phyloP scores from a whole-genome alignment of 1,284 basidiomycete genomes.

The Porodaedalea pini region DNA sequence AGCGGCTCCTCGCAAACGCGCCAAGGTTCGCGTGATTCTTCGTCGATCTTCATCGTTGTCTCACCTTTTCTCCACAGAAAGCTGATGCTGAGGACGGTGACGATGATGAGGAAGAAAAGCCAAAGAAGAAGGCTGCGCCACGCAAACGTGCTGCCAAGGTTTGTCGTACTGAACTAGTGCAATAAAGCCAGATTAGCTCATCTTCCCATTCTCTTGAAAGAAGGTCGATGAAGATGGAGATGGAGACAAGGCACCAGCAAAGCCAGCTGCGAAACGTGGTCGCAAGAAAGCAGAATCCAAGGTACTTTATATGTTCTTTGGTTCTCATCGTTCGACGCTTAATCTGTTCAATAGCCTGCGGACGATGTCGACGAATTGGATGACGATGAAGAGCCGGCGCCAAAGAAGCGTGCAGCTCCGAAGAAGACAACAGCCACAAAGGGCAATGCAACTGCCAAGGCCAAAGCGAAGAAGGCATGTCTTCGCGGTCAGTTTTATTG shows the following conservation, averaged over 20 bases:
- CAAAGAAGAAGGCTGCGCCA: slow-evolving; percentile 34
- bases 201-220: not conserved
- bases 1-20: slow-evolving; percentile 27
- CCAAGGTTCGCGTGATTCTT: slow-evolving; percentile 28
- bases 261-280: slow-evolving; percentile 11
- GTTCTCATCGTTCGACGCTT: not conserved
- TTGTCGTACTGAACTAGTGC: not conserved
- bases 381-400: slow-evolving; percentile 29
- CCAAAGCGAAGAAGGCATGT: slow-evolving; percentile 14
- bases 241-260: slow-evolving; percentile 11
- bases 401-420: slow-evolving; percentile 32
- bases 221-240: slow-evolving; percentile 23
- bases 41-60: not conserved
- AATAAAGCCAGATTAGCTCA: not conserved
- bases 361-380: no score
- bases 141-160: slow-evolving; percentile 22
- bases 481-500: not conserved
- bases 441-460: slow-evolving; percentile 17
- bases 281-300: slow-evolving; percentile 14
- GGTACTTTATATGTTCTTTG: not conserved
- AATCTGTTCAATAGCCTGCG: not conserved
- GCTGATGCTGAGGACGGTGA: slow-evolving; percentile 31
- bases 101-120: slow-evolving; percentile 37
- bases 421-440: slow-evolving; percentile 23
- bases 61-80: slow-evolving; percentile 27